A percentile compares a stretch with the other conserved stretches of the same genome.
Conservation (phyloP, 495 filamentous ascomycete genomes). For the Aspergillus sparsus region DNA sequence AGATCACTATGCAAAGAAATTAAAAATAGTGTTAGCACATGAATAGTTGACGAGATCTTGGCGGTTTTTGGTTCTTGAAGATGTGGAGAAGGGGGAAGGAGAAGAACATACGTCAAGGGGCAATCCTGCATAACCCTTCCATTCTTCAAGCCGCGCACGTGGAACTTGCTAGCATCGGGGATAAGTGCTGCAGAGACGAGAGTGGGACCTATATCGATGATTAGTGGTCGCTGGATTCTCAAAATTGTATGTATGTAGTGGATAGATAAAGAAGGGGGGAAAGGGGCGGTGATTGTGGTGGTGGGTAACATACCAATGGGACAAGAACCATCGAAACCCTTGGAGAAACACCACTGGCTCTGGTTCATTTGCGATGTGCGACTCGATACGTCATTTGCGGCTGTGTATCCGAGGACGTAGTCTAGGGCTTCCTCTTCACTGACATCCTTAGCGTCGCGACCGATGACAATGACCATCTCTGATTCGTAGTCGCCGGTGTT, state of each 20-base stretch:
- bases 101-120: constrained; percentile 44
- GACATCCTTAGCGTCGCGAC: constrained; percentile 67
- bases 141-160: constrained; percentile 61
- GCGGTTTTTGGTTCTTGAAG: neutral
- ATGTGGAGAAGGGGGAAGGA: neutral
- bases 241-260: no score
- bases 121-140: constrained; percentile 69
- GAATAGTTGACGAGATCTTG: neutral
- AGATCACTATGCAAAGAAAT: constrained; percentile 52
- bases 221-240: neutral
- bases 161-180: constrained; percentile 64
- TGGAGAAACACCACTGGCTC: constrained; percentile 78
- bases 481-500: constrained; percentile 77
- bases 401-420: constrained; percentile 77
- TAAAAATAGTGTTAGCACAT: neutral
- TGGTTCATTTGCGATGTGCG: constrained; percentile 78
- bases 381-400: constrained; percentile 80
- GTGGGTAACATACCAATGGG: constrained; percentile 58
- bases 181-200: constrained; percentile 56
- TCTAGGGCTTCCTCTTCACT: constrained; percentile 67
- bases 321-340: constrained; percentile 81
- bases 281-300: neutral
- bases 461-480: constrained; percentile 77
- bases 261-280: neutral
- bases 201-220: constrained; percentile 43